A percentile compares a stretch with the other conserved stretches of the same genome.
These are phyloP conservation scores for Fraxinus velutina DNA, from an alignment of 305 asterid species.

Conservation along the genomic window DNA sequence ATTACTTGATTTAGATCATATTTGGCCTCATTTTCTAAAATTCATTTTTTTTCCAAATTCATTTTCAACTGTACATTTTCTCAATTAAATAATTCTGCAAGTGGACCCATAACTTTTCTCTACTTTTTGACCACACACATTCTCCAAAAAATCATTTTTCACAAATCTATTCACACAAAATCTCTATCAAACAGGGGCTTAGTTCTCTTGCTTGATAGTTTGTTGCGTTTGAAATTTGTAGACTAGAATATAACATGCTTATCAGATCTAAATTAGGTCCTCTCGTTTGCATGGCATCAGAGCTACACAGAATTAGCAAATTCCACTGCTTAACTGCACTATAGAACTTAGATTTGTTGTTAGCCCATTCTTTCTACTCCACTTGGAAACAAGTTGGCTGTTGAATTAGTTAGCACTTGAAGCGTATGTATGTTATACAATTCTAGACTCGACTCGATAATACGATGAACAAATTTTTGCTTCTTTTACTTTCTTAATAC, in stretches of 20 bases:
- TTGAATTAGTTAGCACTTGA: background rate
- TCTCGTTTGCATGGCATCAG: background rate
- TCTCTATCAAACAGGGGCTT: background rate
- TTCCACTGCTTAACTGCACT: background rate
- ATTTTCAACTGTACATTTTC: too few species aligned
- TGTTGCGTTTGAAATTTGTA: background rate
- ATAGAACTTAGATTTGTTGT: background rate
- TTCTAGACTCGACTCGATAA: background rate
- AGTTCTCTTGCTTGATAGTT: background rate
- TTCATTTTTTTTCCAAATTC: too few species aligned
- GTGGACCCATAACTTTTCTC: conserved; percentile 16
- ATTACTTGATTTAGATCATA: background rate
- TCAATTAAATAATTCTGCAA: background rate
- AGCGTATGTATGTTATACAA: background rate
- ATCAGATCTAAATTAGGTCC: background rate
- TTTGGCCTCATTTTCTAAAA: conserved; percentile 14
- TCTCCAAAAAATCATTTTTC: background rate
- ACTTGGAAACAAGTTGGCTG: background rate
- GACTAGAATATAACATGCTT: background rate
- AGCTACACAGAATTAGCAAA: background rate
- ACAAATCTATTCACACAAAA: too few species aligned
- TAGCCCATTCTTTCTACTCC: background rate
- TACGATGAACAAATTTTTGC: background rate
- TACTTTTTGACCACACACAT: conserved; percentile 27
- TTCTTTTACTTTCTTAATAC: background rate